Base-by-base conservation (phyloP, 352 stramenopile species). In the Phytopythium ostracodes region DNA sequence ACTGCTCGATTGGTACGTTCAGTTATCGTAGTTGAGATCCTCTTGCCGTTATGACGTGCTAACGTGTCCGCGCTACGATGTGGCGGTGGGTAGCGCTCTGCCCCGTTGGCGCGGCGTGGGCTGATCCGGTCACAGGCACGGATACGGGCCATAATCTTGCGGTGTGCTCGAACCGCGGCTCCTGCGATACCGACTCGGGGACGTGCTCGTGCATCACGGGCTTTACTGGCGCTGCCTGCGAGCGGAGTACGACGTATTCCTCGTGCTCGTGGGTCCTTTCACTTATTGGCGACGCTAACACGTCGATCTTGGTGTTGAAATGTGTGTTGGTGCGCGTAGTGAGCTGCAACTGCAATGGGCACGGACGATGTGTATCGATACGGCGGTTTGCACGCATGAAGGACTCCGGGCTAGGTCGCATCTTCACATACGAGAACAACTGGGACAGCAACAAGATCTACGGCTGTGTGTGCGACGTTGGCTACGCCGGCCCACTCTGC, bases 371-470 rank as follows among this genome's bases (percentile, higher is more conserved):
- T 64, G 69, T 84, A 33, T 87, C 79, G 7, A 96, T 97, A 76
- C 56, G 72, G 6, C 64, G 78, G 9, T 79, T 76, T 47, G 77
- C 81, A 8, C 56, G 72, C 47, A 88, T 75, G 50, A 85, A 90
- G 40, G 84, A 91, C 56, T 76, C 77, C 12, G 83, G 83, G 15
- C 64, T 72, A 0, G 81, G 81, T 27, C 25, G 52, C 8, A 54
- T 85, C 31, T 87, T 79, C 52, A 38, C 64, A 9, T 95, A 94
- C 64, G 57, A 59, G 7, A 85, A 75, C 62, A 83, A 82, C 55
- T 97, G 91, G 91, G 91, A 97, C 63, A 79, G 74, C 43, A 42
- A 79, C 65, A 92, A 92, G 63, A 89, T 97, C 55, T 76, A 82
- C 18, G 91, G 91, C 31, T 97, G 91, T 60, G 67, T 91, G 14